A percentile compares a stretch with the other conserved stretches of the same genome.
Conservation (phyloP, 1,284 basidiomycete species). For the Fomitopsis schrenkii region DNA sequence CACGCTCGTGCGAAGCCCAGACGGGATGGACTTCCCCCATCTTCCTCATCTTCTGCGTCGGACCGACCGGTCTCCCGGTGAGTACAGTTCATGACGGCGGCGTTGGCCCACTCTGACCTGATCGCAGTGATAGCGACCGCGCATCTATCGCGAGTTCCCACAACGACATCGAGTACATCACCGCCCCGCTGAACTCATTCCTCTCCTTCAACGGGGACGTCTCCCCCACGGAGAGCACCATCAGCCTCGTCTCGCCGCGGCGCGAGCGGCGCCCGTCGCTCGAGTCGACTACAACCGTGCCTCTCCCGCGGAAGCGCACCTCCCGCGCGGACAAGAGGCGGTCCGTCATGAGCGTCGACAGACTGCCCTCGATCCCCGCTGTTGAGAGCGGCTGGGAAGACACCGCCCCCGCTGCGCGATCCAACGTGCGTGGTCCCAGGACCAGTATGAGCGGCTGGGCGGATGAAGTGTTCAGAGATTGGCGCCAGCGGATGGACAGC, state of each 20-base stretch:
- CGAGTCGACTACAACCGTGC: slow-evolving; percentile 6
- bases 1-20: neutral
- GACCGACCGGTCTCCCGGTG: neutral
- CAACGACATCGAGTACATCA: neutral
- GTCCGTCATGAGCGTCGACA: slow-evolving; percentile 7
- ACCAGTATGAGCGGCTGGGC: slow-evolving; percentile 2
- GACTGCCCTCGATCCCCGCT: neutral
- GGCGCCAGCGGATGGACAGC: slow-evolving; percentile 6
- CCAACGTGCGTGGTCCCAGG: neutral
- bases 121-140: slow-evolving; percentile 5
- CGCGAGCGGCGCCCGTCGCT: slow-evolving; percentile 4
- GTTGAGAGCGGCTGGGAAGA: neutral
- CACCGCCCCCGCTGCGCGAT: neutral
- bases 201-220: slow-evolving; percentile 35
- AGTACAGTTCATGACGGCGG: neutral
- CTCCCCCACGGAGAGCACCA: slow-evolving; percentile 28
- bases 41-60: neutral
- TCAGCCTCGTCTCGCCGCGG: slow-evolving; percentile 9
- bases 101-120: neutral
- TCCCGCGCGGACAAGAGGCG: slow-evolving; percentile 1
- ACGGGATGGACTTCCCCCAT: neutral
- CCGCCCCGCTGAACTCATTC: slow-evolving; percentile 30
- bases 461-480: slow-evolving; percentile 4
- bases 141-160: slow-evolving; percentile 4
- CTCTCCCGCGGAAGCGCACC: slow-evolving; percentile 3